phyloP scores from a whole-genome alignment of 2,329 filamentous ascomycete genomes.

The Phaeosphaeriaceae sp. region DNA sequence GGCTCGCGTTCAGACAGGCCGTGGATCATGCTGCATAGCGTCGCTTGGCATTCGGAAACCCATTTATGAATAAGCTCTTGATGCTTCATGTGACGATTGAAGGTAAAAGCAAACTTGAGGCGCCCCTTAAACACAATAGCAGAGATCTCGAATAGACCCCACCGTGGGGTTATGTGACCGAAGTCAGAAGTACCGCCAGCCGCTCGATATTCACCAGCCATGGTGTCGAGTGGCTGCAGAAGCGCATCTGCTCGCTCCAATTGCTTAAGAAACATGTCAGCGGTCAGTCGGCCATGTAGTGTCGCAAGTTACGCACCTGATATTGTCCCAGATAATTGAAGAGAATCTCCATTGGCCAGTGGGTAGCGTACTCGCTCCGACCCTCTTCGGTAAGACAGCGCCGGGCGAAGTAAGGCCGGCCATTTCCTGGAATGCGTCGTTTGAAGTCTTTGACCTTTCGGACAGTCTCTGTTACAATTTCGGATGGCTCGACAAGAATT shows the following conservation, averaged over 20 bases:
- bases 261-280: slow-evolving; percentile 50
- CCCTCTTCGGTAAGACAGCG: slow-evolving; percentile 39
- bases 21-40: slow-evolving; percentile 41
- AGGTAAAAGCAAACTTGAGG: slow-evolving; percentile 59
- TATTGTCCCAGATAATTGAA: slow-evolving; percentile 64
- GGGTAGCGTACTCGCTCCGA: slow-evolving; percentile 38
- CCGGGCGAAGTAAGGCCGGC: slow-evolving; percentile 56
- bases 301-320: slow-evolving; percentile 46
- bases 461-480: slow-evolving; percentile 56
- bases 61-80: slow-evolving; percentile 53
- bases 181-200: slow-evolving; percentile 56
- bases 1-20: slow-evolving; percentile 32
- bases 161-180: slow-evolving; percentile 52
- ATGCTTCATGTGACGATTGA: slow-evolving; percentile 57
- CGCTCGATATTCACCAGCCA: slow-evolving; percentile 55
- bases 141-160: slow-evolving; percentile 61
- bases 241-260: slow-evolving; percentile 54
- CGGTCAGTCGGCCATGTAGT: neutral
- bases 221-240: slow-evolving; percentile 51
- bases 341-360: slow-evolving; percentile 62
- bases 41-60: slow-evolving; percentile 49
- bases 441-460: slow-evolving; percentile 64
- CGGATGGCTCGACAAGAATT: slow-evolving; percentile 42
- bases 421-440: slow-evolving; percentile 37
- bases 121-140: slow-evolving; percentile 56